These are phyloP conservation scores for Gossypium aridum DNA, from an alignment of 441 rosid genomes.

Conservation along the genomic window DNA sequence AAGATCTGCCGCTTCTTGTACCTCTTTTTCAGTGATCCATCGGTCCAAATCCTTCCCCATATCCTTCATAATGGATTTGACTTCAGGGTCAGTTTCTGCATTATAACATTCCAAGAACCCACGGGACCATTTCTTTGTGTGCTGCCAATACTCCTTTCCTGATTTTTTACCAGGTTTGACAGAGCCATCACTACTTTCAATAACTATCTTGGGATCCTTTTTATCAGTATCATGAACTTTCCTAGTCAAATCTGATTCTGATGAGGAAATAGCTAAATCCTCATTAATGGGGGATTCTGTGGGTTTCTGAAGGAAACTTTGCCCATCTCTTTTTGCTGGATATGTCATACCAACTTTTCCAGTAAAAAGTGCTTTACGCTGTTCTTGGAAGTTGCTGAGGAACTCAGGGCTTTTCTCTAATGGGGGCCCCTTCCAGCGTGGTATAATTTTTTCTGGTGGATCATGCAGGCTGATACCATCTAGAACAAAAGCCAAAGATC, in stretches of 20 bases:
- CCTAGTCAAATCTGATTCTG: conserved; percentile 24
- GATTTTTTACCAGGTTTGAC: conserved; percentile 66
- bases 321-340: conserved; percentile 36
- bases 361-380: conserved; percentile 40
- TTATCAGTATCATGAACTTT: conserved; percentile 18
- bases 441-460: conserved; percentile 69
- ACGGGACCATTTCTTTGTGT: conserved; percentile 91
- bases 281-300: conserved; percentile 24
- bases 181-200: conserved; percentile 89
- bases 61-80: conserved; percentile 74
- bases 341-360: conserved; percentile 26
- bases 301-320: conserved; percentile 31
- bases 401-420: conserved; percentile 56
- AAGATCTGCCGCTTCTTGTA: conserved; percentile 72
- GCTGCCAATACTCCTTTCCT: conserved; percentile 89
- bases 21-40: conserved; percentile 91
- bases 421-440: conserved; percentile 82
- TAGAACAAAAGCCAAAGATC: conserved; percentile 25
- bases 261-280: conserved; percentile 26
- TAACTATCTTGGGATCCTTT: conserved; percentile 45
- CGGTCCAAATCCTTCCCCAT: conserved; percentile 88
- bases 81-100: conserved; percentile 79
- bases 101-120: conserved; percentile 75
- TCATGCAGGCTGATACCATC: conserved; percentile 87
- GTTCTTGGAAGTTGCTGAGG: conserved; percentile 42